These are phyloP conservation scores for Hypoxylon perforatum DNA, from an alignment of 495 filamentous ascomycete genomes.

Conservation along the genomic window DNA sequence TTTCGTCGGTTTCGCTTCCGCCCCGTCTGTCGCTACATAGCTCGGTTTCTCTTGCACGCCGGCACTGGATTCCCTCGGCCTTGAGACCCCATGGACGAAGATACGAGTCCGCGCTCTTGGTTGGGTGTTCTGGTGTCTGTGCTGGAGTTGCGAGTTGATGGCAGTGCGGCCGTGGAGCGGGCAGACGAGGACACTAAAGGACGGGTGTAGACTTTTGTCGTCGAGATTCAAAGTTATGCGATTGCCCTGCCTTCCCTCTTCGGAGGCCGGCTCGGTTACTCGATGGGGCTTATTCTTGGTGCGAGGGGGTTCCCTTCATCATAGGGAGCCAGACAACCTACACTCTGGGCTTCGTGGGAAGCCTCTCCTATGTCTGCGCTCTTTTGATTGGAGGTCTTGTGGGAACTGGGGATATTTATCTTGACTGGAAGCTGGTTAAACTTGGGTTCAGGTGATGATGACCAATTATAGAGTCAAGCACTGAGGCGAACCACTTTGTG, in stretches of 20 bases:
- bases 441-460: constrained; percentile 90
- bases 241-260: constrained; percentile 73
- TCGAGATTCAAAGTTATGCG: constrained; percentile 98
- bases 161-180: constrained; percentile 47
- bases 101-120: constrained; percentile 82
- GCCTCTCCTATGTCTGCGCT: constrained; percentile 49
- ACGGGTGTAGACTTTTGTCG: constrained; percentile 71
- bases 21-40: constrained; percentile 56
- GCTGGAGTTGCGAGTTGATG: constrained; percentile 53
- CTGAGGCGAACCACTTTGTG: constrained; percentile 78
- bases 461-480: constrained; percentile 99
- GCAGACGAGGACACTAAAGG: constrained; percentile 50
- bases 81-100: constrained; percentile 76
- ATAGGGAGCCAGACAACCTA: constrained; percentile 28
- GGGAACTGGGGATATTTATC: constrained; percentile 71
- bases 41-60: constrained; percentile 12
- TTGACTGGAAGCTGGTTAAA: constrained; percentile 9
- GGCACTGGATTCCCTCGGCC: constrained; percentile 40
- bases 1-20: constrained; percentile 63
- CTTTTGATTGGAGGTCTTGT: constrained; percentile 58
- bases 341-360: constrained; percentile 63
- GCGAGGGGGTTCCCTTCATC: constrained; percentile 76
- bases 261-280: constrained; percentile 80
- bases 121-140: constrained; percentile 49
- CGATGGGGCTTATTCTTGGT: constrained; percentile 99